phyloP scores from a whole-genome alignment of 2,329 filamentous ascomycete genomes.

The Monosporascus sp. region DNA sequence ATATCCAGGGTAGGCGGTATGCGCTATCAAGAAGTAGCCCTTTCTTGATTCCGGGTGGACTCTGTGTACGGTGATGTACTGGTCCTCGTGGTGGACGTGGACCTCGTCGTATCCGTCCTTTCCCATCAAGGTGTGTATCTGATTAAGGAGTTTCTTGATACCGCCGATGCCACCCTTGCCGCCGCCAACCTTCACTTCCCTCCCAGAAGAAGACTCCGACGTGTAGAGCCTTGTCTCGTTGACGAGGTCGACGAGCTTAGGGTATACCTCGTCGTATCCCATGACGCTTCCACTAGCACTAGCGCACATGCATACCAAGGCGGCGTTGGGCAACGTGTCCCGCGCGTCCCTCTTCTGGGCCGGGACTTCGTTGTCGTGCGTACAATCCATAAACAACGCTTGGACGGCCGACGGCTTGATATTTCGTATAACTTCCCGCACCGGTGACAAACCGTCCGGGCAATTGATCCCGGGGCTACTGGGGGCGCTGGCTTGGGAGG shows the following conservation, averaged over 20 bases:
- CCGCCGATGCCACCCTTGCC: slow-evolving; percentile 82
- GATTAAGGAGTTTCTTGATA: slow-evolving; percentile 88
- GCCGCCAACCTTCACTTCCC: slow-evolving; percentile 58
- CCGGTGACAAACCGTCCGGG: slow-evolving; percentile 20
- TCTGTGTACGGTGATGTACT: slow-evolving; percentile 94
- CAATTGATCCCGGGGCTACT: slow-evolving; percentile 24
- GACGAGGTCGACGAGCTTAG: slow-evolving; percentile 86
- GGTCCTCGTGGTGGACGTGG: slow-evolving; percentile 91
- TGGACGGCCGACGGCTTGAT: slow-evolving; percentile 88
- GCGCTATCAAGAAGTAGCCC: slow-evolving; percentile 91
- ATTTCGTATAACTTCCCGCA: slow-evolving; percentile 64
- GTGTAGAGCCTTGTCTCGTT: slow-evolving; percentile 80
- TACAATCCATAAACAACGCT: slow-evolving; percentile 98
- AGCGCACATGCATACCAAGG: slow-evolving; percentile 91
- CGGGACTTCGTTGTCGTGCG: slow-evolving; percentile 95
- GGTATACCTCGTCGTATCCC: slow-evolving; percentile 97
- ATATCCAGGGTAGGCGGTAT: slow-evolving; percentile 91
- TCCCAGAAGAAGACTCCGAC: slow-evolving; percentile 62
- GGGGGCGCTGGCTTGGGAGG: slow-evolving; percentile 25
- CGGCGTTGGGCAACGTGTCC: slow-evolving; percentile 90
- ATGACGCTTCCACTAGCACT: slow-evolving; percentile 94
- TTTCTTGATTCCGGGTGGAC: slow-evolving; percentile 89
- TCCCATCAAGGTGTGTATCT: slow-evolving; percentile 93
- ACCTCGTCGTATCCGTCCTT: slow-evolving; percentile 92
- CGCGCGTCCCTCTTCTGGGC: slow-evolving; percentile 91